These are phyloP conservation scores for Diaporthe sp. DNA, from an alignment of 2,329 filamentous ascomycete genomes.

Conservation along the genomic window DNA sequence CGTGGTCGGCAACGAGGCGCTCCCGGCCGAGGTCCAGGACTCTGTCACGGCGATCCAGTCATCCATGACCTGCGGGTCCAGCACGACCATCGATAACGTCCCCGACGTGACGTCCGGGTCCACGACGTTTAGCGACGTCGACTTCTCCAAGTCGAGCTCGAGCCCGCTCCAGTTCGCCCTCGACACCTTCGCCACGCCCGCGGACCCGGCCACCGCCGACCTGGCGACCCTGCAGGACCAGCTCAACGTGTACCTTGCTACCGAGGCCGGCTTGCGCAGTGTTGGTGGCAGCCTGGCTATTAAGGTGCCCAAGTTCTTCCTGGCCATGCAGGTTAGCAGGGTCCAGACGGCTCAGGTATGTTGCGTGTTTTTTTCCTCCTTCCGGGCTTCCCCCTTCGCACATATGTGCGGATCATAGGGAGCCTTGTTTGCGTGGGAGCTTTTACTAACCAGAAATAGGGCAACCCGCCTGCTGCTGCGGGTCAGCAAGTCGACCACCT, in stretches of 20 bases:
- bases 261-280: constrained; percentile 70
- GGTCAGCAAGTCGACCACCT: constrained; percentile 69
- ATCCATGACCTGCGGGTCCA: constrained; percentile 62
- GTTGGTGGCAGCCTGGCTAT: constrained; percentile 66
- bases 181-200: constrained; percentile 63
- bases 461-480: constrained; percentile 59
- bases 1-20: constrained; percentile 62
- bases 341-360: constrained; percentile 65
- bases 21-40: constrained; percentile 64
- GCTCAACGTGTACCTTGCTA: constrained; percentile 70
- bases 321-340: constrained; percentile 69
- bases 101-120: constrained; percentile 68
- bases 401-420: background rate
- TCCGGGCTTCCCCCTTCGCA: background rate
- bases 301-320: constrained; percentile 75
- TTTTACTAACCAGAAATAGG: constrained; percentile 51
- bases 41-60: constrained; percentile 57
- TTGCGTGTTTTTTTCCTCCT: background rate
- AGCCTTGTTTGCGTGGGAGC: background rate
- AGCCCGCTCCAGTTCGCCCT: constrained; percentile 69
- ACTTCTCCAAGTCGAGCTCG: constrained; percentile 65
- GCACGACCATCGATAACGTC: constrained; percentile 64
- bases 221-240: constrained; percentile 65
- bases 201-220: constrained; percentile 62
- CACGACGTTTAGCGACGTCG: constrained; percentile 66